These are phyloP conservation scores for Dendrobium nobile DNA, from an alignment of 106 monocot genomes.

Conservation along the genomic window DNA sequence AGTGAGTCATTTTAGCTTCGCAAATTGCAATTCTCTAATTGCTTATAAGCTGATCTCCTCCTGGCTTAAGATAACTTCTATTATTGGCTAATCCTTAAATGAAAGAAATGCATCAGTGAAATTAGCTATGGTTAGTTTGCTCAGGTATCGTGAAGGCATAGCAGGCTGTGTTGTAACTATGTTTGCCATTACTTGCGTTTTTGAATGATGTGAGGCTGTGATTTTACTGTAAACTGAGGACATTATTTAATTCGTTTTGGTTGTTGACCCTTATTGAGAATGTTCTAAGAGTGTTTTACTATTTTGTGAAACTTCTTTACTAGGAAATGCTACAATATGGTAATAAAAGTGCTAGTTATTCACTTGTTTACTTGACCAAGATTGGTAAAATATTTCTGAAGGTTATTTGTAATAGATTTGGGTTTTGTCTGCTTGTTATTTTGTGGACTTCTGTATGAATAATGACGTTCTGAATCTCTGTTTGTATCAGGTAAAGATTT, in stretches of 20 bases:
- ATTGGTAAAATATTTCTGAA: too few relatives aligned
- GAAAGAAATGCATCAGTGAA: not conserved
- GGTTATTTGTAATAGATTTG: too few relatives aligned
- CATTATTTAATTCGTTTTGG: conserved; percentile 26
- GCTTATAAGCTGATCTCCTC: not conserved
- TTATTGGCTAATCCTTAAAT: too few relatives aligned
- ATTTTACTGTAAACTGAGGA: conserved; percentile 15
- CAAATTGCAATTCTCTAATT: not conserved
- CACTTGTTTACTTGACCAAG: too few relatives aligned
- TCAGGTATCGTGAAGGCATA: not conserved
- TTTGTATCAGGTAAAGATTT: too few relatives aligned
- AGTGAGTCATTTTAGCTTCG: conserved; percentile 6
- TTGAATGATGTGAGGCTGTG: not conserved
- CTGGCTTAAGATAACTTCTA: not conserved
- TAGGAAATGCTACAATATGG: too few relatives aligned
- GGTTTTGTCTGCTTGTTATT: too few relatives aligned
- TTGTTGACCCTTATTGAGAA: conserved; percentile 4
- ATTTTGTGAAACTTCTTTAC: not conserved
- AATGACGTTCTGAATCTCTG: too few relatives aligned
- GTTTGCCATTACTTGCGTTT: conserved; percentile 5
- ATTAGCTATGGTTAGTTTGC: not conserved
- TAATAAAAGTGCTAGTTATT: too few relatives aligned
- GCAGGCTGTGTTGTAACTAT: conserved; percentile 11
- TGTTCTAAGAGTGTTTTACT: not conserved
- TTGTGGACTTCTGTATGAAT: too few relatives aligned